These are phyloP conservation scores for Adiantum capillusveneris DNA, from an alignment of 75 land plant genomes.

Conservation along the genomic window DNA sequence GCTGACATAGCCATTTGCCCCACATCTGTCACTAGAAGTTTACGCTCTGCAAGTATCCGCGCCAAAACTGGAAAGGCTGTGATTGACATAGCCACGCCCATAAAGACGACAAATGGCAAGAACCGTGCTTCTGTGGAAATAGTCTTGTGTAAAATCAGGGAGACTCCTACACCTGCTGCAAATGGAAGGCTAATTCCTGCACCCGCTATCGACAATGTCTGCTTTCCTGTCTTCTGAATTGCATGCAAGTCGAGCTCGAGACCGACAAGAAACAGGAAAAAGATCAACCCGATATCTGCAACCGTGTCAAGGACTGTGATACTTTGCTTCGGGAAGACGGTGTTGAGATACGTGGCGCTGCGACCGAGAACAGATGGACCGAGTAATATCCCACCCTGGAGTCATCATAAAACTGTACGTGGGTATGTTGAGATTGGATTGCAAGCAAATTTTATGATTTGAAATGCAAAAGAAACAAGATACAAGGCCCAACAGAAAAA, in stretches of 20 bases:
- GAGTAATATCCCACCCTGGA: slow-evolving; percentile 56
- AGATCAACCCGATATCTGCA: slow-evolving; percentile 74
- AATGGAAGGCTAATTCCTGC: slow-evolving; percentile 66
- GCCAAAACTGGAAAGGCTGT: slow-evolving; percentile 87
- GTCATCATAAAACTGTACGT: too few relatives aligned
- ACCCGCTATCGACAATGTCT: slow-evolving; percentile 37
- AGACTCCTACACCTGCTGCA: slow-evolving; percentile 13
- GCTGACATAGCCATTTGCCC: slow-evolving; percentile 51
- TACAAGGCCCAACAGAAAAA: too few relatives aligned
- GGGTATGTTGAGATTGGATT: too few relatives aligned
- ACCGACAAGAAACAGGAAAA: slow-evolving; percentile 77
- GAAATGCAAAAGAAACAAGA: too few relatives aligned
- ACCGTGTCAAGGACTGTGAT: slow-evolving; percentile 68
- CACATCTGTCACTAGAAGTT: slow-evolving; percentile 54
- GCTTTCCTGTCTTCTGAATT: slow-evolving; percentile 43
- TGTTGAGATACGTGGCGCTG: slow-evolving; percentile 13
- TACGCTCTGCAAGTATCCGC: slow-evolving; percentile 77
- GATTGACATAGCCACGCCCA: slow-evolving; percentile 59
- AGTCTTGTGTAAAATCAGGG: slow-evolving; percentile 8
- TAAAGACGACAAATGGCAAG: slow-evolving; percentile 10
- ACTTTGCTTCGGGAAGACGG: slow-evolving; percentile 51
- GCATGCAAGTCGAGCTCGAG: slow-evolving; percentile 60
- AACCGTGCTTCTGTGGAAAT: slow-evolving; percentile 17
- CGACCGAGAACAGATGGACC: slow-evolving; percentile 76
- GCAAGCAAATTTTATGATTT: too few relatives aligned